phyloP scores from a whole-genome alignment of 2,329 filamentous ascomycete species.

The Dryadomyces quercus-mongolicae region DNA sequence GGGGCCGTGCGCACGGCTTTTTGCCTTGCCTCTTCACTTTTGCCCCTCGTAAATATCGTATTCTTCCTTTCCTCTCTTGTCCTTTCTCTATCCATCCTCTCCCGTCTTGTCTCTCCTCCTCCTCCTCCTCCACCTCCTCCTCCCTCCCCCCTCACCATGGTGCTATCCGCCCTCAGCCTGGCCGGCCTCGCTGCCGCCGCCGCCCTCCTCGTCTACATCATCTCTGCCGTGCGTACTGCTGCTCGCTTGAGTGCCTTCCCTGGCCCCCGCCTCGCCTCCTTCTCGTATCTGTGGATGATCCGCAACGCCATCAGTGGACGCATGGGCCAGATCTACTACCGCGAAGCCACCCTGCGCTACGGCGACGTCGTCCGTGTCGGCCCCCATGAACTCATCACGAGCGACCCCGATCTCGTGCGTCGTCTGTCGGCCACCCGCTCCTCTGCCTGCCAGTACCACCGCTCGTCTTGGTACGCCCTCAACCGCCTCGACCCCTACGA shows the following conservation, averaged over 20 bases:
- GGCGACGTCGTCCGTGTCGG: constrained; percentile 22
- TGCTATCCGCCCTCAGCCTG: not conserved
- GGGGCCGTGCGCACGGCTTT: too few species aligned
- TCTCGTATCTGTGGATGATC: constrained; percentile 22
- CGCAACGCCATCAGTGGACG: constrained; percentile 12
- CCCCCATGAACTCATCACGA: constrained; percentile 23
- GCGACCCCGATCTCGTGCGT: constrained; percentile 19
- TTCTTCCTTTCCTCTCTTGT: too few species aligned
- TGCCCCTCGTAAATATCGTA: too few species aligned
- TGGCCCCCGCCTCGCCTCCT: constrained; percentile 17
- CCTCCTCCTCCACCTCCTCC: not conserved
- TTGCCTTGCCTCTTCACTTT: too few species aligned
- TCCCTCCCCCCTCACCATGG: not conserved
- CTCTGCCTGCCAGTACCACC: constrained; percentile 15
- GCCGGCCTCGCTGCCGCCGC: not conserved
- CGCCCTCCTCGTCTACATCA: constrained; percentile 7
- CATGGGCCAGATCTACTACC: constrained; percentile 13
- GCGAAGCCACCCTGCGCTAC: constrained; percentile 13
- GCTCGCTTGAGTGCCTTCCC: constrained; percentile 15
- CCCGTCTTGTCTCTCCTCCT: not conserved
- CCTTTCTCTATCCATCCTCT: not conserved
- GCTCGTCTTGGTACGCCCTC: constrained; percentile 28
- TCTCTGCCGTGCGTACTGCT: constrained; percentile 9
- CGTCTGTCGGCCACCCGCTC: constrained; percentile 17
- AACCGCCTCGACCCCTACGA: constrained; percentile 33